Evolutionary conservation across 768 basidiomycete species (phyloP).

Genomic region (Epithele typhae): DNA sequence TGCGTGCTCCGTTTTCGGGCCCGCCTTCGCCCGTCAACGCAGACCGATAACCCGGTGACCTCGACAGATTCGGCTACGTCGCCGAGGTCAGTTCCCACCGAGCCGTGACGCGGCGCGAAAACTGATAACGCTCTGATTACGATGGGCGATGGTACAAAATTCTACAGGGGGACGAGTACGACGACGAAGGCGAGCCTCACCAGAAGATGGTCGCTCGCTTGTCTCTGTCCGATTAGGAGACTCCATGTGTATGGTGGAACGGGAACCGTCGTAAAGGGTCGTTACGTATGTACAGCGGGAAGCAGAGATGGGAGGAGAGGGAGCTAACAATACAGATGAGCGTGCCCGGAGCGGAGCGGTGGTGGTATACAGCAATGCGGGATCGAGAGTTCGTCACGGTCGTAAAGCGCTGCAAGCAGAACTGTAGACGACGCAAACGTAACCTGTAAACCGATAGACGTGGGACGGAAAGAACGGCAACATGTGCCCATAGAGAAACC

Average conservation of each 20-base stretch:
- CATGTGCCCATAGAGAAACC: conserved; percentile 9
- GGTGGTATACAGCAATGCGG: conserved; percentile 28
- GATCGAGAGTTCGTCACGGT: conserved; percentile 15
- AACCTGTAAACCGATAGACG: conserved; percentile 1
- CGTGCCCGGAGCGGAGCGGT: conserved; percentile 18
- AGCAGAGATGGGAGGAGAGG: conserved; percentile 21
- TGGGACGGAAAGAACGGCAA: conserved; percentile 5
- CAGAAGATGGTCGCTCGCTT: conserved; percentile 72
- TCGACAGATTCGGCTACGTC: conserved; percentile 61
- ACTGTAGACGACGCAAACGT: conserved; percentile 3
- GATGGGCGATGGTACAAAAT: conserved; percentile 5
- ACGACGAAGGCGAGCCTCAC: conserved; percentile 83
- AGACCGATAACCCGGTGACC: conserved; percentile 23
- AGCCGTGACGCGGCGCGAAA: conserved; percentile 5
- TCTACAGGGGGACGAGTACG: conserved; percentile 64
- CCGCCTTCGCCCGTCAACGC: conserved; percentile 9
- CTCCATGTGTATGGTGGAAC: conserved; percentile 24
- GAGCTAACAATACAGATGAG: conserved; percentile 38
- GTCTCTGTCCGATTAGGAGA: conserved; percentile 31
- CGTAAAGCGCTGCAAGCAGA: conserved; percentile 15
- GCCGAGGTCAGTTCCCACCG: conserved; percentile 47
- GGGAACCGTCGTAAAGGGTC: conserved; percentile 29
- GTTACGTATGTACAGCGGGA: conserved; percentile 17
- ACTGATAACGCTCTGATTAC: conserved; percentile 8
- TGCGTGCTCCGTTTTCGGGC: conserved; percentile 32